phyloP scores from a whole-genome alignment of 768 basidiomycete species.

The Leccinum variicolor region DNA sequence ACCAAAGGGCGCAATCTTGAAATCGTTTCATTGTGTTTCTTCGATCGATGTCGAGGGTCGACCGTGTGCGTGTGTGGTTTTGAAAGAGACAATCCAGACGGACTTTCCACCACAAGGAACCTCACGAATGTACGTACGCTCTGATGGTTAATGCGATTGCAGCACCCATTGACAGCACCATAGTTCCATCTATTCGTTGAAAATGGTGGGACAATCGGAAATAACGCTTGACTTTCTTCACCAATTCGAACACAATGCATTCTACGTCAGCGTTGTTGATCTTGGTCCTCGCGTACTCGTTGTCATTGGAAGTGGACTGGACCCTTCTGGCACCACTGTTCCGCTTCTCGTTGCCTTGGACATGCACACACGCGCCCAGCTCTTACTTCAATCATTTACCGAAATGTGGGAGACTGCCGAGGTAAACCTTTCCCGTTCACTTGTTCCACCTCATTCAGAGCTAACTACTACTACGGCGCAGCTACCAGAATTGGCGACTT shows the following conservation, averaged over 20 bases:
- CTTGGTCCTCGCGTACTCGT: constrained; percentile 18
- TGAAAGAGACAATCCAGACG: neutral
- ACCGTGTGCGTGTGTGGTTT: constrained; percentile 12
- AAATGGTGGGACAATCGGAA: neutral
- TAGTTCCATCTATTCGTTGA: constrained; percentile 11
- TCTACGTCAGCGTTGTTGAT: neutral
- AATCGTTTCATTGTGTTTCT: constrained; percentile 8
- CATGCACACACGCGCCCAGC: constrained; percentile 7
- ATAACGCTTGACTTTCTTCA: constrained; percentile 9
- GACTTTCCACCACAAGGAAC: neutral
- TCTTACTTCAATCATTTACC: neutral
- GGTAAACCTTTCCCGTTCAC: neutral
- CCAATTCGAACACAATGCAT: constrained; percentile 3
- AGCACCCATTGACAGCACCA: neutral
- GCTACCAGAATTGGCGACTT: neutral
- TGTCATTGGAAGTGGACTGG: neutral
- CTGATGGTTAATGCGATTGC: neutral
- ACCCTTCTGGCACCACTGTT: too few relatives aligned
- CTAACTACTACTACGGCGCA: neutral
- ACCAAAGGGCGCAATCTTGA: neutral
- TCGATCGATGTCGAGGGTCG: constrained; percentile 10
- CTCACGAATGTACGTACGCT: constrained; percentile 4
- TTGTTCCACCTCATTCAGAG: neutral
- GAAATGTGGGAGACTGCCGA: neutral
- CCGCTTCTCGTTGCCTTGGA: constrained; percentile 10